Base-by-base conservation (phyloP, 2,329 filamentous ascomycete species). In the Arthrobotrys iridis region DNA sequence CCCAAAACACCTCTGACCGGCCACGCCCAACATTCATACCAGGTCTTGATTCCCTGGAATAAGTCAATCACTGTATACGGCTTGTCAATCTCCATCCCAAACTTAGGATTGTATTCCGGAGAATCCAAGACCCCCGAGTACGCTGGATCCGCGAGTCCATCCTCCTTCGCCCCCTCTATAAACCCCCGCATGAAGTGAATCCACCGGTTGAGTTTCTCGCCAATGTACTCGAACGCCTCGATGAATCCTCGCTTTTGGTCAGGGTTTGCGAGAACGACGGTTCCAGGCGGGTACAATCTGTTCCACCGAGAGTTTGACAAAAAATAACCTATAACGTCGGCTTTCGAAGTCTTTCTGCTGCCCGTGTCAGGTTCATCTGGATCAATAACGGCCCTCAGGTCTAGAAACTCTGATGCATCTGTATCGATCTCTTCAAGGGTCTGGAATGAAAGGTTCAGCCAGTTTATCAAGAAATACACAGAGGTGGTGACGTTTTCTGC, bases 1-100 rank as follows among this genome's bases (percentile, higher is more conserved):
- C 7, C 7, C 18, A 30, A 1, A 8, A 67, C 24, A 24, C 37
- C 33, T 28, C 24, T 35, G 24, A 50, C 6, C 18, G 63, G 50
- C 1, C 13, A 13, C 4, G 41, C 50, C 63, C 63, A 67, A 11
- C 63, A 59, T 20, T 55, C 63, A 18, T 67, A 59, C 63, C 63
- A 67, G 4, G 1, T 28, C 40, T 40, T 28, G 33, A 58, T 30
- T 22, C 26, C 4, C 15, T 35, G 40, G 20, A 67, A 58, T 11
- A 67, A n/a, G 28, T 59, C 28, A 0, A 67, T 33, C 7, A 30
- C 15, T 1, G 50, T 58, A 30, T 48, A 59, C 8, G 28, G 22
- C 26, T 6, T 18, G 5, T 5, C 46, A 4, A n/a, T 7, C 2
- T 11, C n/a, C 2, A 52, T 13, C 5, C 46, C 46, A 33, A 10